Evolutionary conservation across 352 stramenopile species (phyloP).

Genomic region (Globisporangium iwayamae): DNA sequence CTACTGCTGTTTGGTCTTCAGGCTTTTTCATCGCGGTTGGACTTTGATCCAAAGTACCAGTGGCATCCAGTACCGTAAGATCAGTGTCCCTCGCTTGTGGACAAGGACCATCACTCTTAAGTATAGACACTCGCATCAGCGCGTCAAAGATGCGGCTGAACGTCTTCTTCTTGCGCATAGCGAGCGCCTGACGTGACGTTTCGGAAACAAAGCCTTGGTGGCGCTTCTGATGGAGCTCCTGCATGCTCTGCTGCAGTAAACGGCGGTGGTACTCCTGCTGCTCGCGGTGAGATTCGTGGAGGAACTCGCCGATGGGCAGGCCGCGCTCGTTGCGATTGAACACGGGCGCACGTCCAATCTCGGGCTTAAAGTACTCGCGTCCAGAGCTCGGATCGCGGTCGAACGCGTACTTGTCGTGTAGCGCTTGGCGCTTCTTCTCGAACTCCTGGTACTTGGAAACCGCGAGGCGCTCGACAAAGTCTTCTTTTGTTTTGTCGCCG

Average conservation of each 20-base stretch:
- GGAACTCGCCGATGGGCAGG: slow-evolving; percentile 72
- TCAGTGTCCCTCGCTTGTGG: background rate
- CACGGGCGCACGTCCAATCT: slow-evolving; percentile 52
- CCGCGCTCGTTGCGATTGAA: slow-evolving; percentile 72
- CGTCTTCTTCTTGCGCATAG: slow-evolving; percentile 52
- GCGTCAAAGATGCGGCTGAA: slow-evolving; percentile 53
- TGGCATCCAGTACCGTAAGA: background rate
- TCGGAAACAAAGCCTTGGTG: slow-evolving; percentile 60
- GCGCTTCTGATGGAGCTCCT: slow-evolving; percentile 37
- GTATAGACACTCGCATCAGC: slow-evolving; percentile 18
- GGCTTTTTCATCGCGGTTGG: background rate
- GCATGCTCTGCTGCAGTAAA: slow-evolving; percentile 39
- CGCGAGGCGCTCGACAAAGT: slow-evolving; percentile 66
- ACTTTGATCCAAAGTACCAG: background rate
- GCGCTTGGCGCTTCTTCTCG: slow-evolving; percentile 45
- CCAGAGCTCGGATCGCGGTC: slow-evolving; percentile 59
- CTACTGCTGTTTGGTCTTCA: background rate
- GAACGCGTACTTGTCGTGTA: slow-evolving; percentile 63
- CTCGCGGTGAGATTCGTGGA: slow-evolving; percentile 61
- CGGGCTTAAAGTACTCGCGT: slow-evolving; percentile 63
- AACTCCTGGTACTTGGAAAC: slow-evolving; percentile 67
- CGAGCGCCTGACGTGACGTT: slow-evolving; percentile 50
- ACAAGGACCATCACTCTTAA: background rate
- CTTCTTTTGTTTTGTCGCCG: slow-evolving; percentile 29
- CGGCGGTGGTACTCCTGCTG: slow-evolving; percentile 55